phyloP scores from a whole-genome alignment of 2,329 filamentous ascomycete genomes.

The Colletotrichum sp. region DNA sequence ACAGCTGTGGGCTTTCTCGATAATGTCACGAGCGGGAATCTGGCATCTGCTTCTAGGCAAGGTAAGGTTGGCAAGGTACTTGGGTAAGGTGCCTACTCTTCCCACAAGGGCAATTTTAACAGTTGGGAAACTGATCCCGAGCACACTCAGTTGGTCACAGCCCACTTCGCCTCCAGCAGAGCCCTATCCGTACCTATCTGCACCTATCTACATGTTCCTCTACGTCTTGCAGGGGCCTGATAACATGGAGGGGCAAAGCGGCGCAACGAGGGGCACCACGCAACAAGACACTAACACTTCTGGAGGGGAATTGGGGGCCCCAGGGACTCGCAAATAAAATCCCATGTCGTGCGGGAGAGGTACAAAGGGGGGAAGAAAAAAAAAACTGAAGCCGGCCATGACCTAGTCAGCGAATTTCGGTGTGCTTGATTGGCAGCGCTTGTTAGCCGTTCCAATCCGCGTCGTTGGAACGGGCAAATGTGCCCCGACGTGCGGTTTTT shows the following conservation, averaged over 20 bases:
- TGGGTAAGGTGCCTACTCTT: not conserved
- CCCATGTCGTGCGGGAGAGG: not conserved
- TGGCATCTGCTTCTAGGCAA: not conserved
- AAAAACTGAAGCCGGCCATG: not conserved
- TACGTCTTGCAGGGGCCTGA: not conserved
- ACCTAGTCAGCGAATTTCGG: not conserved
- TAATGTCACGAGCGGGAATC: not conserved
- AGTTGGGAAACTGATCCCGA: not conserved
- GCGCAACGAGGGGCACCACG: not conserved
- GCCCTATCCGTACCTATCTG: not conserved
- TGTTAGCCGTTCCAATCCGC: conserved; percentile 14
- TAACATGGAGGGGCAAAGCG: not conserved
- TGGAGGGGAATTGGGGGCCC: not conserved
- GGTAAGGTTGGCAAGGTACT: not conserved
- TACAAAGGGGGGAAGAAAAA: not conserved
- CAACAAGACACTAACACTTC: not conserved
- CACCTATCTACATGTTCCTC: not conserved
- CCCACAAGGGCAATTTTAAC: not conserved
- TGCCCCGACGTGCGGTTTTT: conserved; percentile 2
- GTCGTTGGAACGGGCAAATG: conserved; percentile 16
- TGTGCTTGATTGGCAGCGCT: conserved; percentile 15
- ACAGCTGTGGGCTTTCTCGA: not conserved
- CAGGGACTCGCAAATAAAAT: not conserved
- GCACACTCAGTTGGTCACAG: not conserved
- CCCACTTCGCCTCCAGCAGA: not conserved